Conservation (phyloP, 768 basidiomycete species). For the Lactarius evosmus region DNA sequence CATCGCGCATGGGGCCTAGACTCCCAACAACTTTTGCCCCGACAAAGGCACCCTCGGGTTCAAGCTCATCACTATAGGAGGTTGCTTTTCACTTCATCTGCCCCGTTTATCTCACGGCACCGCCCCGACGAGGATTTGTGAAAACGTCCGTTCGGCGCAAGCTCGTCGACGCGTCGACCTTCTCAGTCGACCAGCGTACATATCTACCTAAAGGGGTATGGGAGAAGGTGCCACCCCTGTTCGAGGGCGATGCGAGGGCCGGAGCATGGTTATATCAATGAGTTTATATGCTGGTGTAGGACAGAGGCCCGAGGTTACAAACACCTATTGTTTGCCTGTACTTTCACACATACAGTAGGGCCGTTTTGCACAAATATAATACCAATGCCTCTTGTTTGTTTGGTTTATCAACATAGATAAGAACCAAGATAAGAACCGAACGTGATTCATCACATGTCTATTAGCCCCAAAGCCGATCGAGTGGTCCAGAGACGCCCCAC, state of each 20-base stretch:
- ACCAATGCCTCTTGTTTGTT: not conserved
- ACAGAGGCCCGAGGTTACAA: not conserved
- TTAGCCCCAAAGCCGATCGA: not conserved
- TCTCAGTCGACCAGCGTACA: constrained; percentile 65
- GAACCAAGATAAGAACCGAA: too few relatives aligned
- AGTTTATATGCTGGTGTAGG: constrained; percentile 43
- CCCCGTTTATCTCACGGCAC: not conserved
- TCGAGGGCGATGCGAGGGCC: constrained; percentile 59
- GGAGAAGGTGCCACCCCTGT: constrained; percentile 69
- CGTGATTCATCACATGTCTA: not conserved
- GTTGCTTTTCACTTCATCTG: constrained; percentile 30
- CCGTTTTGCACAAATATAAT: not conserved
- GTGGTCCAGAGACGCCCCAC: not conserved
- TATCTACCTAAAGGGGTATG: constrained; percentile 67
- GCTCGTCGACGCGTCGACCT: constrained; percentile 60
- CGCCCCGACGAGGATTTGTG: constrained; percentile 12
- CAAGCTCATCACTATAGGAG: constrained; percentile 83
- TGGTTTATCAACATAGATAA: too few relatives aligned
- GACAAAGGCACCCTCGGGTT: constrained; percentile 79
- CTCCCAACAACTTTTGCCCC: constrained; percentile 66
- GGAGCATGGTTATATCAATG: constrained; percentile 60
- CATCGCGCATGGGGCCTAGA: constrained; percentile 66
- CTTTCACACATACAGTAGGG: not conserved
- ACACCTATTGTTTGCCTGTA: not conserved
- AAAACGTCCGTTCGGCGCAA: constrained; percentile 88